A percentile compares a stretch with the other conserved stretches of the same genome.
phyloP scores from a whole-genome alignment of 2,329 filamentous ascomycete species.

The Atkinsonella texensis region DNA sequence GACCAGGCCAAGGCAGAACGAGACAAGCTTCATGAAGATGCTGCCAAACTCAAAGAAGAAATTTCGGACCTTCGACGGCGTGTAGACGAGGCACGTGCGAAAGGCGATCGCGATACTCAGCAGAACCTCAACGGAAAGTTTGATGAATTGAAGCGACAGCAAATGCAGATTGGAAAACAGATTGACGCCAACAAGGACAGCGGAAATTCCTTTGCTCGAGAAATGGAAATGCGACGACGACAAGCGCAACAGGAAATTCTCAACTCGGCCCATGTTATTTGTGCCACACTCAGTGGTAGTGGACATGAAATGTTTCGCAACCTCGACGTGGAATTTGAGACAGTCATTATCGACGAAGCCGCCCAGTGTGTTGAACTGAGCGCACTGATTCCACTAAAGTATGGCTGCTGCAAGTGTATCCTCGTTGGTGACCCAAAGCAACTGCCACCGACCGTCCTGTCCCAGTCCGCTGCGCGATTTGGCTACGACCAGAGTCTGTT shows the following conservation, averaged over 20 bases:
- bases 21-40: constrained; percentile 51
- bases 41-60: constrained; percentile 61
- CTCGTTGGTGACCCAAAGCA: constrained; percentile 97
- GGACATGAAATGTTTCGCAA: constrained; percentile 97
- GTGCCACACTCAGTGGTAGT: constrained; percentile 86
- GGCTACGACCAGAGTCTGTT: constrained; percentile 98
- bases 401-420: constrained; percentile 92
- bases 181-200: constrained; percentile 84
- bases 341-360: constrained; percentile 95
- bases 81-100: constrained; percentile 53
- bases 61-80: constrained; percentile 59
- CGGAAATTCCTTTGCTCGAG: constrained; percentile 68
- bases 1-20: constrained; percentile 43
- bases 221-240: constrained; percentile 74
- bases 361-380: constrained; percentile 97
- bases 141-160: constrained; percentile 64
- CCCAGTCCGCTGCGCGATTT: constrained; percentile 80
- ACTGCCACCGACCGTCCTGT: constrained; percentile 88
- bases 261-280: constrained; percentile 82
- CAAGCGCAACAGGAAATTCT: constrained; percentile 84
- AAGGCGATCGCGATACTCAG: constrained; percentile 33
- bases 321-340: constrained; percentile 92
- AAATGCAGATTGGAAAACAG: constrained; percentile 59
- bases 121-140: constrained; percentile 62
- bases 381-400: constrained; percentile 92